phyloP scores from a whole-genome alignment of 2,329 filamentous ascomycete genomes.

The Arachnopeziza araneosa region DNA sequence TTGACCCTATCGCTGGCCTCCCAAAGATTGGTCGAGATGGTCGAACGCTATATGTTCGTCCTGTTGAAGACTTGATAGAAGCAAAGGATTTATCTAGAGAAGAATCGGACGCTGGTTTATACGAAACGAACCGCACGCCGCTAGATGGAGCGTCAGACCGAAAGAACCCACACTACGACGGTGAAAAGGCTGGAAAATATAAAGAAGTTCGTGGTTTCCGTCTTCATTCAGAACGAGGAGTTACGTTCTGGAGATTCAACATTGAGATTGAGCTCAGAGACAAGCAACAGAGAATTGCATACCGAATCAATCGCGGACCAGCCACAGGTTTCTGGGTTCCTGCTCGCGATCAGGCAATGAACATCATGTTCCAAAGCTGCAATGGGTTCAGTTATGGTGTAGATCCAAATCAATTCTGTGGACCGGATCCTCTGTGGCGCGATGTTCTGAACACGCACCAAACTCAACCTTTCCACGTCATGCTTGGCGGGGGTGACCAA shows the following conservation, averaged over 20 bases:
- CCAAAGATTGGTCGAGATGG: constrained; percentile 81
- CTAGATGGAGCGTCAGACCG: constrained; percentile 45
- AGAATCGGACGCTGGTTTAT: constrained; percentile 78
- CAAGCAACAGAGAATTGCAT: constrained; percentile 80
- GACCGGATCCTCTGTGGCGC: constrained; percentile 93
- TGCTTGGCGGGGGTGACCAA: constrained; percentile 96
- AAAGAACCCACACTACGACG: constrained; percentile 55
- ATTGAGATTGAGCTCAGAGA: constrained; percentile 81
- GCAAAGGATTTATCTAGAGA: constrained; percentile 70
- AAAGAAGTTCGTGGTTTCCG: constrained; percentile 78
- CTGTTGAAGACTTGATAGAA: constrained; percentile 80
- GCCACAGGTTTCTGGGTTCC: constrained; percentile 94
- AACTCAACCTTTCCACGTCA: constrained; percentile 89
- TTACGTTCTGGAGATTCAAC: constrained; percentile 97
- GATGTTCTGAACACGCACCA: constrained; percentile 93
- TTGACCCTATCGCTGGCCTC: constrained; percentile 84
- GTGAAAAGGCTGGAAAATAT: constrained; percentile 75
- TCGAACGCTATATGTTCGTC: constrained; percentile 80
- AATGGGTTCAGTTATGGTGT: constrained; percentile 87
- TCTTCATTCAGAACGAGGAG: constrained; percentile 77
- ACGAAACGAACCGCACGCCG: constrained; percentile 58
- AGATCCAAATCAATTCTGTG: constrained; percentile 74
- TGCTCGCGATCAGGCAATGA: constrained; percentile 78
- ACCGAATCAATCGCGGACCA: constrained; percentile 90
- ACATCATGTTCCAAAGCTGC: constrained; percentile 97